phyloP scores from a whole-genome alignment of 345 rosid species.

The Rhodomyrtus tomentosa region DNA sequence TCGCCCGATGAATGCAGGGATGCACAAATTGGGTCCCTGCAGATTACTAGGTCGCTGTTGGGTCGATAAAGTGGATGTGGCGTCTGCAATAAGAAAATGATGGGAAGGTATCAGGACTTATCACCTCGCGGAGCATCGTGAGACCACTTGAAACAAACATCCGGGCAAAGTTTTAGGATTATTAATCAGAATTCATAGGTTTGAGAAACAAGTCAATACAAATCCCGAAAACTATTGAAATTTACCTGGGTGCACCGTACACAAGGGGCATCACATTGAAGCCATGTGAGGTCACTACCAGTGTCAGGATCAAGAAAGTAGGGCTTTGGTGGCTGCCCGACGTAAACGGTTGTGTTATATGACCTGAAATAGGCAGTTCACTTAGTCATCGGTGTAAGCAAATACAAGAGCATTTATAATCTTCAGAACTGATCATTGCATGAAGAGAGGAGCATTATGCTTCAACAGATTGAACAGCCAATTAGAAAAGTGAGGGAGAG shows the following conservation, averaged over 20 bases:
- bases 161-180: neutral
- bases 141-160: neutral
- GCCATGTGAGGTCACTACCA: conserved; percentile 98
- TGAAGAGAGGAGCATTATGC: neutral
- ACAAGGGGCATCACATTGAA: conserved; percentile 88
- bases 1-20: conserved; percentile 44
- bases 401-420: neutral
- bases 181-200: neutral
- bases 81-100: conserved; percentile 25
- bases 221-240: neutral
- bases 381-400: neutral
- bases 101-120: neutral
- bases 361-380: conserved; percentile 25
- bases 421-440: neutral
- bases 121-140: neutral
- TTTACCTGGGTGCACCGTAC: conserved; percentile 48
- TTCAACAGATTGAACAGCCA: neutral
- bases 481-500: neutral
- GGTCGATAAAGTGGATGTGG: conserved; percentile 91
- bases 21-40: conserved; percentile 66
- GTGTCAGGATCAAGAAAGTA: conserved; percentile 91
- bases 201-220: neutral
- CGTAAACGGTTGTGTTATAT: conserved; percentile 49
- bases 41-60: conserved; percentile 43
- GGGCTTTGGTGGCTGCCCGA: conserved; percentile 79